Percentiles rank a stretch among this genome's conserved stretches.
Conservation (phyloP, 306 rosid genomes). For the Calophaca sinica region DNA sequence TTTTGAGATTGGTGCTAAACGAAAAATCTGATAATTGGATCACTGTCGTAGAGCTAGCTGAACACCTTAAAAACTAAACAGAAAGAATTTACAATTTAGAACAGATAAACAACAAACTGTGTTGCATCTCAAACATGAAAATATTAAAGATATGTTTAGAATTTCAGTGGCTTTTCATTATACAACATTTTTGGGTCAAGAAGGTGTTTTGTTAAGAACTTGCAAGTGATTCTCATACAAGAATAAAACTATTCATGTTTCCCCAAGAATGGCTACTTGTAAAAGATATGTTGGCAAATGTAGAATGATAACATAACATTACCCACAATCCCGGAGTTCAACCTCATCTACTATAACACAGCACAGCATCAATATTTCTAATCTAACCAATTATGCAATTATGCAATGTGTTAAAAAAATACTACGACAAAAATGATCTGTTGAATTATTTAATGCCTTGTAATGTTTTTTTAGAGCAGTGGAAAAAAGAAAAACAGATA, state of each 20-base stretch:
- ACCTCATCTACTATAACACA: conserved; percentile 28
- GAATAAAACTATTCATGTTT: too few species aligned
- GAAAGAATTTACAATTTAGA: not conserved
- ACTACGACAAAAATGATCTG: not conserved
- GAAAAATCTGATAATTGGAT: conserved; percentile 1
- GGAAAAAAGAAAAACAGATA: too few species aligned
- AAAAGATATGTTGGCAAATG: not conserved
- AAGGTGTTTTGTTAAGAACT: too few species aligned
- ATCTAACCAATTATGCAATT: conserved; percentile 17
- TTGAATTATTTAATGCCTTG: conserved; percentile 1
- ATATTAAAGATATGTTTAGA: not conserved
- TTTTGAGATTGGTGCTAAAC: not conserved
- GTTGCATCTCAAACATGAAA: conserved; percentile 34
- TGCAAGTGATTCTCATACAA: too few species aligned
- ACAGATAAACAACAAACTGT: not conserved
- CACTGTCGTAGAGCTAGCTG: not conserved
- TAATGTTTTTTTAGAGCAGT: not conserved
- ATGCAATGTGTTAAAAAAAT: too few species aligned
- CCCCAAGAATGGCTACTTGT: conserved; percentile 13
- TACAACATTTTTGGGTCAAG: not conserved
- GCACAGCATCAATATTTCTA: conserved; percentile 21
- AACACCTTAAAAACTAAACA: conserved; percentile 32
- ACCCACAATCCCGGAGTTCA: conserved; percentile 33
- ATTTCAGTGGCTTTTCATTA: conserved; percentile 7
- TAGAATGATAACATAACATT: conserved; percentile 14